Evolutionary conservation across 352 stramenopile species (phyloP).

Genomic region (Phytopythium aichiense): DNA sequence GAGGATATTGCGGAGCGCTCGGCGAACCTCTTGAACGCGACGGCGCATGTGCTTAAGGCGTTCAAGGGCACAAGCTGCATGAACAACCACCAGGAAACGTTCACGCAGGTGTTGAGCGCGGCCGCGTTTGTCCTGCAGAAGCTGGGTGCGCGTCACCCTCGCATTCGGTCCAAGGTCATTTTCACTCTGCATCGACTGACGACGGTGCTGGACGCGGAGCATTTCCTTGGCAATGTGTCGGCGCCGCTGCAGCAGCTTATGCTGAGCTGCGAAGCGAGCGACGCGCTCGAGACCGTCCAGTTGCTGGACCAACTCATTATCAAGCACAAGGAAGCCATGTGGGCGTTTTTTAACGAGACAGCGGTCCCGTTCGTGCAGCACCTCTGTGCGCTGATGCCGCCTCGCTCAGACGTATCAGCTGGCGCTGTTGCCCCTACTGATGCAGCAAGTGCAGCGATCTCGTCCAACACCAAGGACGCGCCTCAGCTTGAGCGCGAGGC

Average conservation of each 20-base stretch:
- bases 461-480: conserved; percentile 63
- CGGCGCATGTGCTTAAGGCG: conserved; percentile 79
- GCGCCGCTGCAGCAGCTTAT: conserved; percentile 69
- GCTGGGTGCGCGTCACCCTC: conserved; percentile 31
- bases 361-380: conserved; percentile 71
- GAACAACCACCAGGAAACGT: conserved; percentile 71
- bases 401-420: conserved; percentile 9
- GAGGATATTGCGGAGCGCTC: conserved; percentile 52
- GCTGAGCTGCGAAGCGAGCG: conserved; percentile 54
- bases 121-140: conserved; percentile 54
- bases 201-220: conserved; percentile 64
- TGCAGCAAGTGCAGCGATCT: conserved; percentile 27
- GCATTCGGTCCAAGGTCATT: conserved; percentile 76
- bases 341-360: conserved; percentile 61
- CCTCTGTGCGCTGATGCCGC: conserved; percentile 62
- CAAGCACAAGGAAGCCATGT: conserved; percentile 73
- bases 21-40: conserved; percentile 63
- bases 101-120: conserved; percentile 65
- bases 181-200: conserved; percentile 78
- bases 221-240: conserved; percentile 60
- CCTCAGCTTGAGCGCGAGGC: conserved; percentile 71
- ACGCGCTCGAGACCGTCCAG: conserved; percentile 82
- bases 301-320: conserved; percentile 85
- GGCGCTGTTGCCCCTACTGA: conserved; percentile 8
- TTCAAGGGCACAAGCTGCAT: conserved; percentile 75